Base-by-base conservation (phyloP, 805 yeast genomes). In the Ogataea philodendri region DNA sequence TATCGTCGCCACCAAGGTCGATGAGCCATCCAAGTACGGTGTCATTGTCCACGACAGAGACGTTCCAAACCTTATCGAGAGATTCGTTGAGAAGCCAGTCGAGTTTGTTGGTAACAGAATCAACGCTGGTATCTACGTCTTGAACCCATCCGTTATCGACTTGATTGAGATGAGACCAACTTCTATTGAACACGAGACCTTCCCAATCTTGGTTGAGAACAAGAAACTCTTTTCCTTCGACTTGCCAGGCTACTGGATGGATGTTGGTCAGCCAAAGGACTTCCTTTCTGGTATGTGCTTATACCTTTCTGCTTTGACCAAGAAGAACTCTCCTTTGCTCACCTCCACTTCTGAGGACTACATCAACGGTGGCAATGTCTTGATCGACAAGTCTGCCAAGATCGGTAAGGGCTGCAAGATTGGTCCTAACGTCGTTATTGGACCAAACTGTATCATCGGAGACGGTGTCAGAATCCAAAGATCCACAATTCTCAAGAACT, bases 211-310 rank as follows among this genome's bases (percentile, higher is more conserved):
- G 57, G 97, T 94, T 51, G 94, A 85, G 69, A 71, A 82, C 62
- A 88, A 83, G 61, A 76, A 82, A 44, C 76, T 93, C 58, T 93
- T 81, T 76, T 89, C 97, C 37, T 93, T 85, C 60, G 99, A 93
- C 68, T 79, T 93, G 61, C 97, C 93, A 74, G 97, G 98, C 51
- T 93, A 81, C 85, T 93, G 99, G 99, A 93, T 93, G 98, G 99
- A 93, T 68, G 97, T 93, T 54, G 99, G 99, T 68, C 99, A 93
- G 76, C 99, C 99, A 77, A 93, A 90, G 79, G 99, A 93, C 70
- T 93, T 88, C 81, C 70, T 93, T 50, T 81, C 96, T 42, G 99
- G 99, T 67, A 86, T 97, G 57, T 80, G 88, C 54, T 73, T 90
- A 49, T 93, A 89, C 76, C 76, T 93, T 66, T 75, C 84, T 63